phyloP scores from a whole-genome alignment of 1,284 basidiomycete species.

The Marasmius sp. region DNA sequence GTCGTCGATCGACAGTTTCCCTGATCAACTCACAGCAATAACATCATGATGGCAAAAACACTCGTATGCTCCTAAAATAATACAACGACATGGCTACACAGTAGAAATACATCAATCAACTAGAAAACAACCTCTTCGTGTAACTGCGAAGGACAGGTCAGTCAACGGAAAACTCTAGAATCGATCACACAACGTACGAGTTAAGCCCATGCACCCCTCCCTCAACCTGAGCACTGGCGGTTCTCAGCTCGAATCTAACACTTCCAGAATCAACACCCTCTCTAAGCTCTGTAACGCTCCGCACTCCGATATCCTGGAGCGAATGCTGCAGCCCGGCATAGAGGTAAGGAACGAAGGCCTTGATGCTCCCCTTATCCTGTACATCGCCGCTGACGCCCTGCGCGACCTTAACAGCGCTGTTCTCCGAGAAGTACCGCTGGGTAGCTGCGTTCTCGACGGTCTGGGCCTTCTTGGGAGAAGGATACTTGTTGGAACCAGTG shows the following conservation, averaged over 20 bases:
- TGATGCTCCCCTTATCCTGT: slow-evolving; percentile 94
- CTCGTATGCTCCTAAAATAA: neutral
- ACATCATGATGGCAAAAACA: too few species aligned
- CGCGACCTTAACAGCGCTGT: slow-evolving; percentile 93
- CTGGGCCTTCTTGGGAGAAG: slow-evolving; percentile 42
- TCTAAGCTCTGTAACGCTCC: slow-evolving; percentile 63
- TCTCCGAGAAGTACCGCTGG: slow-evolving; percentile 96
- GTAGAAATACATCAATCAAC: neutral
- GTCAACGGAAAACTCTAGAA: neutral
- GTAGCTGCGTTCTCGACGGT: slow-evolving; percentile 94
- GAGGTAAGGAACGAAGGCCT: slow-evolving; percentile 91
- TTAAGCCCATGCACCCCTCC: slow-evolving; percentile 94
- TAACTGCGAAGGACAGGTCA: slow-evolving; percentile 19
- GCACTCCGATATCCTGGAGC: slow-evolving; percentile 91
- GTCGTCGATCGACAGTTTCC: too few species aligned
- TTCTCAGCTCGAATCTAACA: slow-evolving; percentile 92
- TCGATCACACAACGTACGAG: slow-evolving; percentile 46
- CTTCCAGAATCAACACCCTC: slow-evolving; percentile 61
- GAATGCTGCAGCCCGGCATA: slow-evolving; percentile 94
- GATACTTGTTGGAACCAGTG: slow-evolving; percentile 45
- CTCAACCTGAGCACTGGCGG: slow-evolving; percentile 94
- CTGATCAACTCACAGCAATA: too few species aligned
- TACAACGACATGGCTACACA: neutral
- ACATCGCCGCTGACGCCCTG: slow-evolving; percentile 97
- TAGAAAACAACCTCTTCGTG: slow-evolving; percentile 31